Evolutionary conservation across 352 stramenopile genomes (phyloP), one percentile per base, ranked within the genome.

Genomic region (Peronospora farinosa): DNA sequence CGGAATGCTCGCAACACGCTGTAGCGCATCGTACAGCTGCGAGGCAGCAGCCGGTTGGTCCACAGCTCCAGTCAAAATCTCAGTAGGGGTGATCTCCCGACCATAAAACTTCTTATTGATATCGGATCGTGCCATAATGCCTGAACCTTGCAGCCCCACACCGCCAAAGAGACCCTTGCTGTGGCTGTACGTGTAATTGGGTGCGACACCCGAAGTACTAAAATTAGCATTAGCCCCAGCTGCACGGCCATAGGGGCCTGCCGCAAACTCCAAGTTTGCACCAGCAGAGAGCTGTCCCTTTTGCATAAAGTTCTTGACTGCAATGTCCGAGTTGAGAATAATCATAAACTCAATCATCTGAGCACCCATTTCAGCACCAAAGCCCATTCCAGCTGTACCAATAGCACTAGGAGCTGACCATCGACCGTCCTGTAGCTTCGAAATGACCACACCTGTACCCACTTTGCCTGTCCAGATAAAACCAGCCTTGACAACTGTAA

Each of bases 391-490:
- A 19, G 80, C 76, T 23, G 93, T 91, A 39, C 85, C 93, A 57
- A 98, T 97, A 6, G 94, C 93, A 17, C 84, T 97, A 12, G 95
- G 95, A 12, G 95, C 92, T 37, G 87, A 97, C 95, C 95, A 98
- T 39, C 86, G 89, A 10, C 94, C 93, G 65, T 98, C 91, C 3
- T 81, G 79, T 8, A 98, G 77, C 54, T 96, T 92, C 12, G 92
- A 81, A 58, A 98, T 81, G 12, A 98, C 87, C 40, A 98, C 79
- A 36, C 95, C 95, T 43, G 80, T 89, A 60, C 83, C 83, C 23
- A 93, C 63, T 54, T 87, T 88, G 49, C 73, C 85, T 7, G 83
- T 94, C 74, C 72, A 86, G 50, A 93, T 80, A 62, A 95, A 93
- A 32, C 79, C 86, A 17, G 67, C 88, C 71, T 97, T 96, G 55